Evolutionary conservation across 176 grass and related monocot genomes (phyloP), one percentile per base, ranked within the genome.

Genomic region (Otatea glauca): DNA sequence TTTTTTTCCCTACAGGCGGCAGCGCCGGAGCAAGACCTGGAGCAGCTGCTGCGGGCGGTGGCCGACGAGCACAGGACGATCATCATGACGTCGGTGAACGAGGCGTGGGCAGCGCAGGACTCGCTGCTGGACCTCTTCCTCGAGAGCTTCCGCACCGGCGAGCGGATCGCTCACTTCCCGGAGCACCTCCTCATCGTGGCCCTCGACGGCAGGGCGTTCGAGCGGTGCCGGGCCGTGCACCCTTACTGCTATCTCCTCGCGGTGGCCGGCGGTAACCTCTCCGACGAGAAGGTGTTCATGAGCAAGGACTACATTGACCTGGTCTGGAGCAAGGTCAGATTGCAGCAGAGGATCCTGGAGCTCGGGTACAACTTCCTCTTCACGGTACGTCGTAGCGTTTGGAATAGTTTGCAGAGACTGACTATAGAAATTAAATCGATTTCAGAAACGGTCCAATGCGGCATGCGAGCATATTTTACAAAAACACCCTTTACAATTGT

Each of bases 281-380:
- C 91, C 37, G 74, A 20, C 29, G 91, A 92, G 78, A 97, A 97
- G 83, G 81, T 92, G 85, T 97, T 83, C 86, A 97, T 92, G 94
- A 88, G 88, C 56, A 74, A 87, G 42, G 94, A 91, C 69, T 97
- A 97, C 84, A 37, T 97, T 18, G 89, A 97, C 47, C 88, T 97
- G 70, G 94, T 97, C 4, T 97, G 94, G 94, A 97, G 86, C 72
- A 97, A 97, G 84, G 89, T 93, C 64, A 79, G 84, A 58, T 64
- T 97, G 13, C 91, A 93, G 87, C 89, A 91, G 72, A 68, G 73
- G 71, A 93, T 97, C 48, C 89, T 97, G 14, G 84, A 93, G 86
- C 91, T 93, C 27, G 94, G 94, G 5, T 97, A 97, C 89, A 97
- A 97, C 84, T 97, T 97, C 76, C 87, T 97, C 83, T 97, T 97